Conservation (phyloP, 257 asterid genomes). For the Scutellaria galericulata region DNA sequence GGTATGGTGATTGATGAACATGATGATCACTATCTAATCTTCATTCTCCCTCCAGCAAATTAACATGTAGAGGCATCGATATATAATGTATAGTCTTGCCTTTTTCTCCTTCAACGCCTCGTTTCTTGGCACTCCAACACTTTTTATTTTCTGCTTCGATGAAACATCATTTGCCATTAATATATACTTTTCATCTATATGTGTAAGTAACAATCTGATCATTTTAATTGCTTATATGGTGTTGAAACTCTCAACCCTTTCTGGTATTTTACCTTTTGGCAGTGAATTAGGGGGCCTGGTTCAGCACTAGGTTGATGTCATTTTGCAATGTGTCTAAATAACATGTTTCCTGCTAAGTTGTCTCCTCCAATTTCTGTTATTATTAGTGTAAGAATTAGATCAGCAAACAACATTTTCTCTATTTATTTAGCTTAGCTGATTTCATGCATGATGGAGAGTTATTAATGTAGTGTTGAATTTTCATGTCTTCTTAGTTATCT, state of each 20-base stretch:
- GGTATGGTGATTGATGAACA: neutral
- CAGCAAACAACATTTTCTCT: neutral
- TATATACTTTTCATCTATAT: slow-evolving; percentile 18
- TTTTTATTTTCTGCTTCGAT: slow-evolving; percentile 34
- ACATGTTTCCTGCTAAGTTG: slow-evolving; percentile 44
- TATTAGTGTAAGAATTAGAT: slow-evolving; percentile 26
- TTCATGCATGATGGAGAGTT: slow-evolving; percentile 22
- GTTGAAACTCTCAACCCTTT: slow-evolving; percentile 35
- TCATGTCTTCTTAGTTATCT: neutral
- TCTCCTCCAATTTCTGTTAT: slow-evolving; percentile 27
- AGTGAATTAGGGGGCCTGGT: slow-evolving; percentile 49
- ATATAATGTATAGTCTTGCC: slow-evolving; percentile 57
- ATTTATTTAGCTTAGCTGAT: slow-evolving; percentile 9
- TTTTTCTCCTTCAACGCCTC: slow-evolving; percentile 55
- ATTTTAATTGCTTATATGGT: slow-evolving; percentile 26
- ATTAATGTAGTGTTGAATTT: neutral
- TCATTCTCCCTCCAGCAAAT: slow-evolving; percentile 58
- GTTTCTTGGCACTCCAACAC: slow-evolving; percentile 30
- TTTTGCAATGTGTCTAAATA: slow-evolving; percentile 35
- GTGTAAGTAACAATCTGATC: slow-evolving; percentile 21
- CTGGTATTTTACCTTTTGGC: slow-evolving; percentile 34
- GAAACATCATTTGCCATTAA: slow-evolving; percentile 46
- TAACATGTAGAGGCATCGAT: slow-evolving; percentile 60
- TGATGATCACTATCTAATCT: slow-evolving; percentile 35
- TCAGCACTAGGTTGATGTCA: slow-evolving; percentile 40